Base-by-base conservation (phyloP, 1,284 basidiomycete genomes). In the Ganoderma lucidum region DNA sequence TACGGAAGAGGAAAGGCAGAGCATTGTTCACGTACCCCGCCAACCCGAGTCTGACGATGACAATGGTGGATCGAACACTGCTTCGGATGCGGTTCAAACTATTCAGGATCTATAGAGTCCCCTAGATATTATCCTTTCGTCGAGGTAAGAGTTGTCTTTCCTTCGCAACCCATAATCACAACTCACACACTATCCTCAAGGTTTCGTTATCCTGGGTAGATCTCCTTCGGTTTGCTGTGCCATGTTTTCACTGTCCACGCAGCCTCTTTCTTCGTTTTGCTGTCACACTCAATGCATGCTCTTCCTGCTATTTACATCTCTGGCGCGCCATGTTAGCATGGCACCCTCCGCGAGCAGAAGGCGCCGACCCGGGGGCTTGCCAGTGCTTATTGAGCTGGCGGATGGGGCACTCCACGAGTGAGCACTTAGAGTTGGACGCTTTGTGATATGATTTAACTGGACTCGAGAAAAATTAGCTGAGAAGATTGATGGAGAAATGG, bases 1-100 rank as follows among this genome's bases (percentile, higher is more conserved):
- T 19, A 67, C 69, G 12, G 66, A 62, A 28, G 60, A 67, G n/a
- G 68, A 70, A 35, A 28, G n/a, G 45, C 48, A 14, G 30, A 64
- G 14, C 17, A n/a, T 67, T 17, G 63, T 65, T 2, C 55, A 65
- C 23, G 63, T 70, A 37, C 69, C 69, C 41, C 48, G 59, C 41
- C 39, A 15, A 28, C 59, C 41, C 10, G 59, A 61, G 10, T 61
- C 39, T 17, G 59, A 61, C 12, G 37, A 42, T 12, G 59, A 61
- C 15, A 14, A 23, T 5, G 35, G 39, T 35, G 32, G 37, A 19
- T n/a, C n/a, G 30, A 4, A 17, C 8, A 19, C 35, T 23, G 56
- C 37, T 35, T 39, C 35, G 19, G 10, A 39, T 39, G 10, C n/a
- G 2, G 39, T 12, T 14, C 9, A 30, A 44, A 39, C 19, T n/a